phyloP scores from a whole-genome alignment of 768 basidiomycete species.

The Hysterangium stoloniferum region DNA sequence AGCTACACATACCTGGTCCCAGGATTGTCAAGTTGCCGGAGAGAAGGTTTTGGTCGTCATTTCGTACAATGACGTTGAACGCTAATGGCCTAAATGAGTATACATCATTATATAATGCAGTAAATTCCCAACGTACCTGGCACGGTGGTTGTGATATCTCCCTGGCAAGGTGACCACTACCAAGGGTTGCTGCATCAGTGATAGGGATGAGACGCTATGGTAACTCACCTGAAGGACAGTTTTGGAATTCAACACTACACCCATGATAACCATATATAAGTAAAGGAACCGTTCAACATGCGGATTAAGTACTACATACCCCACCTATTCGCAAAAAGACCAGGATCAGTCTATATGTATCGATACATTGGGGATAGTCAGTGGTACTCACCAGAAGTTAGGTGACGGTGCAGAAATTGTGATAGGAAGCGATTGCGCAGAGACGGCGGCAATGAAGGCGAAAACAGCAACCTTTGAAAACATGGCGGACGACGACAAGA shows the following conservation, averaged over 20 bases:
- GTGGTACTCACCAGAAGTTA: not conserved
- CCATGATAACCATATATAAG: not conserved
- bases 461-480: slow-evolving; percentile 5
- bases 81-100: not conserved
- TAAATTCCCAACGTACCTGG: not conserved
- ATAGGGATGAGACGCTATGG: not conserved
- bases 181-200: not conserved
- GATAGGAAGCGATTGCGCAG: not conserved
- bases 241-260: not conserved
- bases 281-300: not conserved
- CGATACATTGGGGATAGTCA: not conserved
- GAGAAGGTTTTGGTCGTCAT: slow-evolving; percentile 1
- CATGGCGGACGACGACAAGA: slow-evolving; percentile 1
- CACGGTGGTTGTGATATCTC: not conserved
- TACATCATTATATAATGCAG: not conserved
- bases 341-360: not conserved
- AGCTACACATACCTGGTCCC: not conserved
- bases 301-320: slow-evolving; percentile 2
- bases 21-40: slow-evolving; percentile 6
- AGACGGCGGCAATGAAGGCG: slow-evolving; percentile 1
- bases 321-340: not conserved
- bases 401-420: not conserved
- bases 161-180: slow-evolving; percentile 7
- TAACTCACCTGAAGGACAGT: not conserved
- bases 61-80: slow-evolving; percentile 7